Base-by-base conservation (phyloP, 148 eudicot species). In the Simmondsia chinensis region DNA sequence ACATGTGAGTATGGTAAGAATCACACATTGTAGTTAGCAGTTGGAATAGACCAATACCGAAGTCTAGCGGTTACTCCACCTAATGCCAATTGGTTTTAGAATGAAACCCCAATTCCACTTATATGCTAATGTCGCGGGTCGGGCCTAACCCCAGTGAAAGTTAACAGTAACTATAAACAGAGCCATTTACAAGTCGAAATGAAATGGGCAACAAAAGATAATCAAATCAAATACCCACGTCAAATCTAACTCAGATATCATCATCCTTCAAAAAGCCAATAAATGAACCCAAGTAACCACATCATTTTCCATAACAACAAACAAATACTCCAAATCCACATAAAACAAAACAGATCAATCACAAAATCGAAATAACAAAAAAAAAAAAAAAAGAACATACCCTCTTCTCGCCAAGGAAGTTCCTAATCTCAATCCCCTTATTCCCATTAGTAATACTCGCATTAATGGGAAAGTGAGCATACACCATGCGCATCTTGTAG, bases 381-480 rank as follows among this genome's bases (percentile, higher is more conserved):
- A 8, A 20, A 18, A n/a, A 2, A 32, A 7, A 20, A 7, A 21
- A 10, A 31, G 19, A 13, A 17, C 8, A 14, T 48, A 80, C 87
- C 82, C 50, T 80, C 48, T 80, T 80, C 44, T 80, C 79, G 9
- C 79, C 87, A 15, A 80, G 79, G 27, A 80, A 80, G 32, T 80
- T 80, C 19, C 87, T 64, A 63, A 80, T 72, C 74, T 75, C 79
- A 38, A 80, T 80, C 9, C 59, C 50, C 64, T 52, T 59, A 19
- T 48, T 58, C 7, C 28, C 9, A 9, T 50, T 60, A 20, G 63
- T 45, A 34, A 80, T 80, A 20, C 72, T 66, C 7, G 80, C 88
- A 60, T 80, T 80, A 15, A 76, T 76, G 1, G 88, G 88, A 39
- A 76, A 76, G 26, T 80, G 88, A 52, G 88, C 88, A 3, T 80